Evolutionary conservation across 208 protist species (phyloP), one percentile per base, ranked within the genome.

Genomic region (Porcisia hertigi): DNA sequence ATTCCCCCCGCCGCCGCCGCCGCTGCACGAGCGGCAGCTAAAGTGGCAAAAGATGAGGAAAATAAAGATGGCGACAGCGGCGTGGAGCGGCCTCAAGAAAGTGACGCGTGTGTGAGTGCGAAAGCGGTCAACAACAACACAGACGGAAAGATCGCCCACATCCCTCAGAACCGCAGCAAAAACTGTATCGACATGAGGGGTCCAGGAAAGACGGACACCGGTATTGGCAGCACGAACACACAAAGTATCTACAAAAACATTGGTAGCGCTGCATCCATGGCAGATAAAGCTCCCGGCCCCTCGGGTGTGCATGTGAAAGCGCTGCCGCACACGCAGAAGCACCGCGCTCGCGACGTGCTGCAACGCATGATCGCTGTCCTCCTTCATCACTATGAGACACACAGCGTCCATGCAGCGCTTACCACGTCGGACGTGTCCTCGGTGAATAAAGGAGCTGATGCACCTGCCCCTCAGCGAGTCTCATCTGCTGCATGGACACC

Each of bases 401-500:
- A 76, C 58, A 20, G 20, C 49, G 52, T 25, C 34, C 4, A 30
- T 30, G 6, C 45, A 20, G 47, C 52, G 5, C 20, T 47, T 30
- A 18, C 1, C 23, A 7, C 54, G 7, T 16, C n/a, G 11, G 34
- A 39, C 3, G n/a, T 41, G 25, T 18, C 63, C 41, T 67, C 63
- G 39, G 18, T 5, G 1, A 30, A 20, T 9, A 52, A 20, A 1
- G 63, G 7, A 34, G 23, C 39, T 3, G 63, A 67, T 11, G 9
- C 8, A 47, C 1, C 11, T 34, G 14, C 41, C 41, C 63, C 16
- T 34, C 63, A 14, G 23, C 36, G 23, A 67, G 63, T 41, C 8
- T 62, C 52, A 8, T 16, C 30, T 54, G 41, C 73, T 9, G 78
- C 79, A 47, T 89, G 85, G 85, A 87, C 85, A 11, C 78, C 81